phyloP scores from a whole-genome alignment of 2,329 filamentous ascomycete genomes.

The Pseudogymnoascus sp. region DNA sequence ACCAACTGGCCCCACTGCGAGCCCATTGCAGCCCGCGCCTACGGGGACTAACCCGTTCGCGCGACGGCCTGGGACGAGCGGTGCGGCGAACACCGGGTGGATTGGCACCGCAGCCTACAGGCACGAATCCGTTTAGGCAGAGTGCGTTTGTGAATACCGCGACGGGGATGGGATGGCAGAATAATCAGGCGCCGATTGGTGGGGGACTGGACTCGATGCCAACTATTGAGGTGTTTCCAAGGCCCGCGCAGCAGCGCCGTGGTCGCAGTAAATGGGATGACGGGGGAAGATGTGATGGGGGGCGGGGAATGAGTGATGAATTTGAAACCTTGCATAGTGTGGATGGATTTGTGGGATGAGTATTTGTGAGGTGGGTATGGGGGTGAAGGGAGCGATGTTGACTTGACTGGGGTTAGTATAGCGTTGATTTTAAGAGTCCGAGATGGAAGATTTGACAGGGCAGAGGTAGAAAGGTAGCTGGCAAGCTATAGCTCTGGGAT shows the following conservation, averaged over 20 bases:
- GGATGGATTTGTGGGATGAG: not conserved
- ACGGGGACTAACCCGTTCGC: constrained; percentile 70
- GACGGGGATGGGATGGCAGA: constrained; percentile 85
- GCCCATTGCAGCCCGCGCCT: constrained; percentile 47
- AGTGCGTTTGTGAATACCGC: constrained; percentile 83
- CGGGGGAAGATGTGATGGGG: not conserved
- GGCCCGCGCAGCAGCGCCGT: constrained; percentile 60
- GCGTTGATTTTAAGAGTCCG: not conserved
- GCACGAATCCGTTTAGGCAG: constrained; percentile 93
- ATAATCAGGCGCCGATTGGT: constrained; percentile 69
- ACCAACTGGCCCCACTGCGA: constrained; percentile 39
- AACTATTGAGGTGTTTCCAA: constrained; percentile 79
- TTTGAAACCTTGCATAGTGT: not conserved
- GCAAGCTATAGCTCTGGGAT: not conserved
- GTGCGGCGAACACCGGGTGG: constrained; percentile 33
- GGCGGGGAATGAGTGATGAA: not conserved
- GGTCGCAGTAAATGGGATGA: constrained; percentile 38
- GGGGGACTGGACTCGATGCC: constrained; percentile 72
- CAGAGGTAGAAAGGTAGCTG: not conserved
- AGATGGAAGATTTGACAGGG: not conserved
- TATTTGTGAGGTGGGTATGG: not conserved
- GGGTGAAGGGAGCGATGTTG: not conserved
- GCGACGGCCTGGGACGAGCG: constrained; percentile 35
- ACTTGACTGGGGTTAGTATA: not conserved
- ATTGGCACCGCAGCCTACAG: constrained; percentile 70